phyloP scores from a whole-genome alignment of 768 basidiomycete species.

The Podaxis sp. region DNA sequence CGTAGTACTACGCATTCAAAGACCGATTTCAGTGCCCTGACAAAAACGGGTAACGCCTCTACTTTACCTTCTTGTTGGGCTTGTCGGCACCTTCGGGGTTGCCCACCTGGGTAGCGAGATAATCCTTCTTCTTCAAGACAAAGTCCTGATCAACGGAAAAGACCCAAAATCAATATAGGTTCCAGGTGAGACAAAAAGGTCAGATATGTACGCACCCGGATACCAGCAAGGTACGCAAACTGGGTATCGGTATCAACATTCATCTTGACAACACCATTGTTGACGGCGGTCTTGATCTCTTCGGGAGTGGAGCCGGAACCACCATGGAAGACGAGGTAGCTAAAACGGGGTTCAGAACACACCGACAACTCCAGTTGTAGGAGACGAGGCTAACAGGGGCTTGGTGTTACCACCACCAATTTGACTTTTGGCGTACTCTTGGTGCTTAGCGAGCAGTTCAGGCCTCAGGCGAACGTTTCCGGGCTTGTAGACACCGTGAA shows the following conservation, averaged over 20 bases:
- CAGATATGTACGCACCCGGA: slow-evolving; percentile 47
- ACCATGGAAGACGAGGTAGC: slow-evolving; percentile 99
- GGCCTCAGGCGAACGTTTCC: slow-evolving; percentile 95
- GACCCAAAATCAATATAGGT: background rate
- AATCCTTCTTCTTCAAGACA: slow-evolving; percentile 78
- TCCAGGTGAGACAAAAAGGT: background rate
- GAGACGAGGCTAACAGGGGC: slow-evolving; percentile 63
- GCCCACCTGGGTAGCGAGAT: slow-evolving; percentile 87
- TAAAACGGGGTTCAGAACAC: slow-evolving; percentile 22
- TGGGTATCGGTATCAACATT: slow-evolving; percentile 97
- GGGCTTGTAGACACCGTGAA: slow-evolving; percentile 99
- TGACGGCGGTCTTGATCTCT: slow-evolving; percentile 90
- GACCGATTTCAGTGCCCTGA: slow-evolving; percentile 7
- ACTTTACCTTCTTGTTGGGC: slow-evolving; percentile 94
- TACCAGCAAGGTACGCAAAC: slow-evolving; percentile 86
- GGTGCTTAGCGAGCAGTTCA: slow-evolving; percentile 89
- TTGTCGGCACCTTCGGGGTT: slow-evolving; percentile 97
- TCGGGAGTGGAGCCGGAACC: slow-evolving; percentile 97
- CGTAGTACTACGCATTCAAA: slow-evolving; percentile 58
- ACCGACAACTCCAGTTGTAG: background rate
- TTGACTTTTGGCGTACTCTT: slow-evolving; percentile 67
- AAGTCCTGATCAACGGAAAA: slow-evolving; percentile 58
- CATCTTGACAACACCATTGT: slow-evolving; percentile 97
- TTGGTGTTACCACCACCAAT: slow-evolving; percentile 56
- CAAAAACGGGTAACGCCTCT: background rate